Conservation (phyloP, 2,329 filamentous ascomycete genomes). For the Botrytis galanthina region DNA sequence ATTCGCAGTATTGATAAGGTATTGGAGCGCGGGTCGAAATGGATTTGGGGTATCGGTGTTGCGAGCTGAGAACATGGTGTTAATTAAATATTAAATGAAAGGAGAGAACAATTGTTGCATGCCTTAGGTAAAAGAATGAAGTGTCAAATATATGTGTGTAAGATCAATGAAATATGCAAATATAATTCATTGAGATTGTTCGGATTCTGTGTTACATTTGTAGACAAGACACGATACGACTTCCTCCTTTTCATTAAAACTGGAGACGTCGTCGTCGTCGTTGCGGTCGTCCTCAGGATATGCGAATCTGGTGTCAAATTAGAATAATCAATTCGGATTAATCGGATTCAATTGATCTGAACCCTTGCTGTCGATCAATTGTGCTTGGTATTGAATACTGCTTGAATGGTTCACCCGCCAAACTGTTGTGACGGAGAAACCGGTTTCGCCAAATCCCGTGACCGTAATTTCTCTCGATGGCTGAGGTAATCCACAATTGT, state of each 20-base stretch:
- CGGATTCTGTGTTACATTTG: not conserved
- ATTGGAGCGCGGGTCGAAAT: conserved; percentile 42
- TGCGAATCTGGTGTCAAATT: conserved; percentile 1
- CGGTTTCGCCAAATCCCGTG: not conserved
- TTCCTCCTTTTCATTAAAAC: not conserved
- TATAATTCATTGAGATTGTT: not conserved
- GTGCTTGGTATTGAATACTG: not conserved
- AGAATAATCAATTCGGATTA: not conserved
- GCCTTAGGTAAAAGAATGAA: conserved; percentile 12
- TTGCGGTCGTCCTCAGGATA: not conserved
- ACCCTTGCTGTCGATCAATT: conserved; percentile 6
- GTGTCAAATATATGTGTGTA: not conserved
- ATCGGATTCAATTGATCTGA: not conserved
- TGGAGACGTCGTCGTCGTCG: not conserved
- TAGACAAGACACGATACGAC: not conserved
- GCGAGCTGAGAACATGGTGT: conserved; percentile 33
- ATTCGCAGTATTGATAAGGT: conserved; percentile 35
- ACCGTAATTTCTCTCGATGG: not conserved
- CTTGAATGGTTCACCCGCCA: not conserved
- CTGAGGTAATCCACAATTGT: conserved; percentile 8
- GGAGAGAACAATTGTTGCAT: conserved; percentile 12
- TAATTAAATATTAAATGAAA: conserved; percentile 5
- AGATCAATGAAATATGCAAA: not conserved
- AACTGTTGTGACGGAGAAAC: not conserved
- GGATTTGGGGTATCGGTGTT: conserved; percentile 37